A percentile compares a stretch with the other conserved stretches of the same genome.
Evolutionary conservation across 2,329 filamentous ascomycete genomes (phyloP).

Genomic region (Cyphellophora attinorum): DNA sequence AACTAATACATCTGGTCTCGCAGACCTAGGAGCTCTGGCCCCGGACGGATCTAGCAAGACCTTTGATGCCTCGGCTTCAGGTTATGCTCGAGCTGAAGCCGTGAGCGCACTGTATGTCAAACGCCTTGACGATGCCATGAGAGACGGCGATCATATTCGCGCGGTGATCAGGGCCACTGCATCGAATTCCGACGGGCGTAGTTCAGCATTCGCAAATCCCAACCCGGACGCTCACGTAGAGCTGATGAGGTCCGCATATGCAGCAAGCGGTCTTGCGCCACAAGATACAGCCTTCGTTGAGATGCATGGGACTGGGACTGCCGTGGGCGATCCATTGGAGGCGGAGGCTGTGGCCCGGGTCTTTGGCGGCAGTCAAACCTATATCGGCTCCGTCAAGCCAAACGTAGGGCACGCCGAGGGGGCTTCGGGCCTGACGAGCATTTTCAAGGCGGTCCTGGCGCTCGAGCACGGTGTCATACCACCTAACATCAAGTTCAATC

Average conservation of each 20-base stretch:
- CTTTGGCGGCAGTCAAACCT: slow-evolving; percentile 19
- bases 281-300: slow-evolving; percentile 18
- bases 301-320: slow-evolving; percentile 29
- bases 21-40: slow-evolving; percentile 11
- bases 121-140: slow-evolving; percentile 29
- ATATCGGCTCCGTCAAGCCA: slow-evolving; percentile 21
- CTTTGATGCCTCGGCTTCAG: slow-evolving; percentile 30
- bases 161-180: slow-evolving; percentile 33
- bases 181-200: slow-evolving; percentile 37
- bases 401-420: slow-evolving; percentile 25
- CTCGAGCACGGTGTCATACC: slow-evolving; percentile 20
- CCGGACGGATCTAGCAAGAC: slow-evolving; percentile 20
- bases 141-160: slow-evolving; percentile 32
- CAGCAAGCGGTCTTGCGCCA: slow-evolving; percentile 17
- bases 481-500: slow-evolving; percentile 21
- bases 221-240: slow-evolving; percentile 25
- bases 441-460: slow-evolving; percentile 21
- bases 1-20: too few relatives aligned
- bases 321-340: slow-evolving; percentile 21
- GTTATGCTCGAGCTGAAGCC: slow-evolving; percentile 40
- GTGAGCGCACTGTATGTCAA: slow-evolving; percentile 33
- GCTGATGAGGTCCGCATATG: slow-evolving; percentile 25
- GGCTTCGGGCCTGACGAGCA: slow-evolving; percentile 18
- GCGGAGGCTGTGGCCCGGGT: slow-evolving; percentile 19
- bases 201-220: slow-evolving; percentile 36